Evolutionary conservation across 768 basidiomycete genomes (phyloP).

Genomic region (Lactarius hatsudake): DNA sequence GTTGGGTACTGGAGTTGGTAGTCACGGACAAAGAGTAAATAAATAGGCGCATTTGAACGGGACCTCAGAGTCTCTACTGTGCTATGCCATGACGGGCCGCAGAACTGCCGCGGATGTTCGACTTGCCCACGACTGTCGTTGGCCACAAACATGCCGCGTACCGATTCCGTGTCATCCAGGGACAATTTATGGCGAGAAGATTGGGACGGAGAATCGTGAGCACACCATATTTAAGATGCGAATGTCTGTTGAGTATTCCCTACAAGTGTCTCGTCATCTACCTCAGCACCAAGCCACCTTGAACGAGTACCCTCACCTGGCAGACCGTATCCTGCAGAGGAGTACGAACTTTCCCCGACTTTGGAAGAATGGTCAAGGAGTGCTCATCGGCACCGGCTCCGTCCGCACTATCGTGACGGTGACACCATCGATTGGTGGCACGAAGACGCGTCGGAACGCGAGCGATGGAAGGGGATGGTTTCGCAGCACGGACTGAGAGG

Average conservation of each 20-base stretch:
- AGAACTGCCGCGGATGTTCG: too few species aligned
- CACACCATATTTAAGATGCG: background rate
- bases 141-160: constrained; percentile 3
- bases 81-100: too few species aligned
- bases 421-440: constrained; percentile 68
- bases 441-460: constrained; percentile 61
- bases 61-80: too few species aligned
- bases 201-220: constrained; percentile 7
- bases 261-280: constrained; percentile 4
- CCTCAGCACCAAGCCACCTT: background rate
- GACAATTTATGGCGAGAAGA: constrained; percentile 10
- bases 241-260: background rate
- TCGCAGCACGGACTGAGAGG: constrained; percentile 56
- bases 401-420: constrained; percentile 49
- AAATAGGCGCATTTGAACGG: too few species aligned
- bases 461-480: constrained; percentile 48
- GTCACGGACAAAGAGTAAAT: too few species aligned
- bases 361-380: constrained; percentile 26
- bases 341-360: constrained; percentile 25
- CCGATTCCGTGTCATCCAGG: constrained; percentile 2
- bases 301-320: constrained; percentile 5
- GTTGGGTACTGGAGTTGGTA: background rate
- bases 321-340: constrained; percentile 1
- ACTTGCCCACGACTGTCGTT: background rate
- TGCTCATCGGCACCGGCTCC: constrained; percentile 22